Evolutionary conservation across 2,329 filamentous ascomycete species (phyloP), one percentile per base, ranked within the genome.

Genomic region (Fusarium ramigenum): DNA sequence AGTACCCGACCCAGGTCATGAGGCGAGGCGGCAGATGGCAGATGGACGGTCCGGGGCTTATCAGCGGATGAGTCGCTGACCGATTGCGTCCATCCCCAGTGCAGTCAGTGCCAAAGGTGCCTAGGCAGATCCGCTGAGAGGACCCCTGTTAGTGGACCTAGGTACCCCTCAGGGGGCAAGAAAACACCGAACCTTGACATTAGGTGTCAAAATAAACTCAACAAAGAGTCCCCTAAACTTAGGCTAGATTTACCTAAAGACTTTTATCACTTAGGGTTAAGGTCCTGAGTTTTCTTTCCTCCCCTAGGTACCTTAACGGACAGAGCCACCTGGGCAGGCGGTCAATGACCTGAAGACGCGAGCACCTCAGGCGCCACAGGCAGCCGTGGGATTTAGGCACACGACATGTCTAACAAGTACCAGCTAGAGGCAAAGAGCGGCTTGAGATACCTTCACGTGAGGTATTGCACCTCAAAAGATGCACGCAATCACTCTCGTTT

Each of bases 61-160:
- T 77, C 75, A 71, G 62, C 66, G 73, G 66, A 60, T 77, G 75
- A 68, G 69, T 73, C 72, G 73, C 75, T 77, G 75, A 77, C 75
- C 69, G 75, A 75, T 66, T 70, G 72, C 59, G 74, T 71, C 69
- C 64, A 63, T 63, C 15, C 40, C 69, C 34, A n/a, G 50, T 54
- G 71, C 63, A 70, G 62, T 54, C 63, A 70, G 62, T 54, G 42
- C 63, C 34, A 54, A 7, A 58, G n/a, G 56, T 49, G 40, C 56
- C 63, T 49, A 77, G 74, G 69, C 70, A 78, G 75, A 73, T 75
- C 72, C 65, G 66, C 42, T 37, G 62, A 54, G 63, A 59, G 14
- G 23, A 72, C 75, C 73, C 73, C 61, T 69, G 73, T 63, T 67
- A 61, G 69, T 60, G 62, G 47, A 10, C 44, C 42, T n/a, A 72